phyloP scores from a whole-genome alignment of 306 rosid genomes.

The Cicer arietinum region DNA sequence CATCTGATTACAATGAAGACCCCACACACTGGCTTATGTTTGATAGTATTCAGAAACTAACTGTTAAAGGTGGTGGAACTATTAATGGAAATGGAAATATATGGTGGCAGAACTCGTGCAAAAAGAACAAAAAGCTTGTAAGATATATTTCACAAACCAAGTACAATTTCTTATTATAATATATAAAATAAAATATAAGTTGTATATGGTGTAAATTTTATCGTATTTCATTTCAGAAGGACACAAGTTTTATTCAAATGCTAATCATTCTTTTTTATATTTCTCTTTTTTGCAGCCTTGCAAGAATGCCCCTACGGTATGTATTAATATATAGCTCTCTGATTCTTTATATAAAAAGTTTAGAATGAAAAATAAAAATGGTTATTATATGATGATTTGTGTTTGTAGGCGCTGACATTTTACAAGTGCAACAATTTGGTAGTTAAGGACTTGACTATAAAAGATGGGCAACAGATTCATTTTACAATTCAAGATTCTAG shows the following conservation, averaged over 20 bases:
- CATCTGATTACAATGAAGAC: conserved; percentile 54
- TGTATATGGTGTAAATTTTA: too few relatives aligned
- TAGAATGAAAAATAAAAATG: too few relatives aligned
- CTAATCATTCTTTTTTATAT: conserved; percentile 30
- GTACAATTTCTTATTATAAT: neutral
- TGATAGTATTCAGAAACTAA: conserved; percentile 48
- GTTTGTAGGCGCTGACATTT: conserved; percentile 68
- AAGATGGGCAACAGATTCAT: conserved; percentile 68
- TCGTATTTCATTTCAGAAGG: too few relatives aligned
- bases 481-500: conserved; percentile 49
- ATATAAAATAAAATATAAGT: too few relatives aligned
- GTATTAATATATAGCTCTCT: neutral
- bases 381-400: too few relatives aligned
- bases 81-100: conserved; percentile 71
- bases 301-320: conserved; percentile 83
- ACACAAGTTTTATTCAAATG: neutral
- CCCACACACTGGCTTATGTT: conserved; percentile 60
- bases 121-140: conserved; percentile 35
- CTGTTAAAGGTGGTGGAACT: conserved; percentile 72
- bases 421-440: conserved; percentile 45
- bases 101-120: conserved; percentile 88
- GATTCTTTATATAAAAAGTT: too few relatives aligned
- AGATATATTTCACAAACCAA: neutral
- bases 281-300: conserved; percentile 69
- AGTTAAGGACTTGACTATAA: conserved; percentile 52